Percentiles rank a stretch among this genome's conserved stretches.
These are phyloP conservation scores for Rhododendron ovatum DNA, from an alignment of 148 eudicot species.

Conservation along the genomic window DNA sequence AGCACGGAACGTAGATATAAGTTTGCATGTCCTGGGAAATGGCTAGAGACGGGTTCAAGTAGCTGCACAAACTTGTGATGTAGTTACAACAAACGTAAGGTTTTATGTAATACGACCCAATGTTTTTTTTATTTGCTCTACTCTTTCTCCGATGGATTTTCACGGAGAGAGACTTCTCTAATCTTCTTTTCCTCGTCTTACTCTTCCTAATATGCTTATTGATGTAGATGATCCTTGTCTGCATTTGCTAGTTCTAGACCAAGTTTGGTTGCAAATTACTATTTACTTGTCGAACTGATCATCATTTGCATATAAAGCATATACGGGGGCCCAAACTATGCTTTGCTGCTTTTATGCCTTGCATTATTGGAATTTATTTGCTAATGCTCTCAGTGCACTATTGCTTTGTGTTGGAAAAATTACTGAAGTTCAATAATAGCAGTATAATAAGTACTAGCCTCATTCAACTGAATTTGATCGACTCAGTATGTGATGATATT, in stretches of 20 bases:
- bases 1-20: background rate
- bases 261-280: background rate
- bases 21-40: background rate
- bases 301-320: background rate
- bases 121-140: background rate
- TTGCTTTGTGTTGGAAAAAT: constrained; percentile 3
- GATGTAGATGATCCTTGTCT: background rate
- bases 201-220: background rate
- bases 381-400: background rate
- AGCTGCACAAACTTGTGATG: background rate
- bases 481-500: background rate
- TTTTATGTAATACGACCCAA: background rate
- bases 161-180: background rate
- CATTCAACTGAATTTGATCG: background rate
- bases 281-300: background rate
- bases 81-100: background rate
- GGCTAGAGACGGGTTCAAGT: background rate
- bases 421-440: background rate
- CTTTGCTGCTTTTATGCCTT: background rate
- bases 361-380: background rate
- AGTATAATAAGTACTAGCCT: background rate
- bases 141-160: background rate
- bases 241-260: background rate
- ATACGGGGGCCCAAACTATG: background rate
- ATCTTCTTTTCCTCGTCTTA: background rate